Evolutionary conservation across 2,329 filamentous ascomycete genomes (phyloP).

Genomic region (Claviceps arundinis): DNA sequence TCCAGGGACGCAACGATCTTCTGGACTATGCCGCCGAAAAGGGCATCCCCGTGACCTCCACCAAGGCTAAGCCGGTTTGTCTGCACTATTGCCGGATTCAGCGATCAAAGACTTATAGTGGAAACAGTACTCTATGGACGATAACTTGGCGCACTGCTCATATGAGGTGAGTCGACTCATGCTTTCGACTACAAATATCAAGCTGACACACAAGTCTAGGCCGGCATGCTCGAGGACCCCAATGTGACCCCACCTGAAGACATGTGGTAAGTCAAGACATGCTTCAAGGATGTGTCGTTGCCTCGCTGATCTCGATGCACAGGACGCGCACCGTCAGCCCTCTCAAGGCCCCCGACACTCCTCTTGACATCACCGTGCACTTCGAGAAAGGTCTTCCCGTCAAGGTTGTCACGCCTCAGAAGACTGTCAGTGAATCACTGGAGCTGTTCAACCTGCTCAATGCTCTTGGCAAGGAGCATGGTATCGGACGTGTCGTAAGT

Average conservation of each 20-base stretch:
- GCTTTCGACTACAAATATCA: not conserved
- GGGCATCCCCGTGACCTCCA: constrained; percentile 3
- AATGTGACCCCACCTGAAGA: not conserved
- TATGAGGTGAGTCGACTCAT: not conserved
- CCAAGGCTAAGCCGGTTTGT: constrained; percentile 1
- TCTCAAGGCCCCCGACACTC: constrained; percentile 1
- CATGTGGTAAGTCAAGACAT: not conserved
- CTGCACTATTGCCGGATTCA: not conserved
- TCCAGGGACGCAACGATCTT: constrained; percentile 1
- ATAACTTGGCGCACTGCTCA: constrained; percentile 2
- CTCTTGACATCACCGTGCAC: not conserved
- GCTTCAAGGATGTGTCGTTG: not conserved
- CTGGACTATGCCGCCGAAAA: constrained; percentile 2
- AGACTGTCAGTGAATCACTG: constrained; percentile 2
- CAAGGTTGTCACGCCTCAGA: not conserved
- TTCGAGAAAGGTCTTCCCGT: constrained; percentile 2
- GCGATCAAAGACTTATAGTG: not conserved
- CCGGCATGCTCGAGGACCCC: constrained; percentile 1
- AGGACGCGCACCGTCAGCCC: constrained; percentile 2
- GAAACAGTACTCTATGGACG: constrained; percentile 3
- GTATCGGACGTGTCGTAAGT: constrained; percentile 1
- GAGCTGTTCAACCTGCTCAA: not conserved
- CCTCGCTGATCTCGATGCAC: not conserved
- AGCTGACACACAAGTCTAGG: not conserved
- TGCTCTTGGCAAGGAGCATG: not conserved